These are phyloP conservation scores for Panicum miliaceum DNA, from an alignment of 176 grass and related monocot species.

Conservation along the genomic window DNA sequence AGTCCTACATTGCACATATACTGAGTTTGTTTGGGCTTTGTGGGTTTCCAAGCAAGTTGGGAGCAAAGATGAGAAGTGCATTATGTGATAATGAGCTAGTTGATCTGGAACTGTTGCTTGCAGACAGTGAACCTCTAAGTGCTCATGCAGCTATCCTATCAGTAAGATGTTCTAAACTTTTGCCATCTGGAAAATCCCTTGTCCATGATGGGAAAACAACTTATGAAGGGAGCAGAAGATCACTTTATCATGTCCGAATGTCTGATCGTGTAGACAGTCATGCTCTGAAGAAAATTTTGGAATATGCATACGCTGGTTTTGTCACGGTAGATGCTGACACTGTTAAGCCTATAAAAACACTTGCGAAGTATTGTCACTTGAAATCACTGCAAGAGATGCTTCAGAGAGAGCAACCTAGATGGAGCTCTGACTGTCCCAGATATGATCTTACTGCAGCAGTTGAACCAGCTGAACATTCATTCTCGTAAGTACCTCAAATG, in stretches of 20 bases:
- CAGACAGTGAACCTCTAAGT: constrained; percentile 56
- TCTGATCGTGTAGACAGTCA: constrained; percentile 73
- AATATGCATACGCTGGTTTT: constrained; percentile 75
- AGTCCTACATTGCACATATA: constrained; percentile 69
- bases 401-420: constrained; percentile 70
- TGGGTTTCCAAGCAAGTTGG: constrained; percentile 68
- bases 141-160: constrained; percentile 69
- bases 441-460: constrained; percentile 60
- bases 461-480: constrained; percentile 48
- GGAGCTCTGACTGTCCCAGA: constrained; percentile 47
- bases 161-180: constrained; percentile 73
- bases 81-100: constrained; percentile 62
- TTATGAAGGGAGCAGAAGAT: constrained; percentile 36
- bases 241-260: constrained; percentile 55
- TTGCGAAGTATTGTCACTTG: constrained; percentile 75
- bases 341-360: constrained; percentile 62
- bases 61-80: constrained; percentile 59
- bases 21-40: constrained; percentile 83
- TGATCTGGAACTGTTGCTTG: constrained; percentile 63
- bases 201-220: constrained; percentile 22
- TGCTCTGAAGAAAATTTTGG: constrained; percentile 74
- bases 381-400: constrained; percentile 70
- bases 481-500: constrained; percentile 61
- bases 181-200: constrained; percentile 60
- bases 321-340: constrained; percentile 44